Base-by-base conservation (phyloP, 2,329 filamentous ascomycete genomes). In the Mycogone perniciosa region DNA sequence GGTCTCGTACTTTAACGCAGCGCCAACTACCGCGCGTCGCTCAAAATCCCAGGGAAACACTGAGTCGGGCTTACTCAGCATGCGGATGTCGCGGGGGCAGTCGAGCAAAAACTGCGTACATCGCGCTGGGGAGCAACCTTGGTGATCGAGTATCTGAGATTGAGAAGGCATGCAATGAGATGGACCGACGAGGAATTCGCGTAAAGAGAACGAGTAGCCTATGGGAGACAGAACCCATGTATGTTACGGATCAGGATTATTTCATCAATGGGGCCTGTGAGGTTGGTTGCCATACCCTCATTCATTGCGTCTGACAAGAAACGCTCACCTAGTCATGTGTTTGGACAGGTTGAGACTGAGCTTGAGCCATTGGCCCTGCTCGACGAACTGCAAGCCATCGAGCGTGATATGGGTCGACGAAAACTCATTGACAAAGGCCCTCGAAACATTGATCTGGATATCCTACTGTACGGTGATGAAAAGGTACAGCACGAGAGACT, bases 171-270 rank as follows among this genome's bases (percentile, higher is more conserved):
- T 91, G 90, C 65, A 76, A 75, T 41, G 80, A 86, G 64, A 89
- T 99, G 82, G 82, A 88, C 56, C 72, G 76, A 41, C 76, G 81
- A 26, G 84, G 82, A 33, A 89, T 97, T 63, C 80, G 71, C 48
- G 79, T 99, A 37, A 77, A 82, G 61, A 78, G 85, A 60, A 96
- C 92, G 0, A 97, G 92, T 67, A 86, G 84, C 54, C 75, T 99
- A 3, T 99, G 93, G 80, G 90, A 97, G 72, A 99, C 92, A 4
- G 84, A 89, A 60, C 89, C 93, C 26, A 99, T 99, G 93, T 99
- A 99, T 68, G 87, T 96, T 56, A 73, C 87, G 56, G 86, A 96
- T 56, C 93, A 99, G 67, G 84, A 84, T 56, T 80, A 81, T 31
- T 99, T 99, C 64, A 73, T 96, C 44, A 99, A 99, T 65, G 93